Conservation (phyloP, 148 eudicot species). For the Limonium bicolor region DNA sequence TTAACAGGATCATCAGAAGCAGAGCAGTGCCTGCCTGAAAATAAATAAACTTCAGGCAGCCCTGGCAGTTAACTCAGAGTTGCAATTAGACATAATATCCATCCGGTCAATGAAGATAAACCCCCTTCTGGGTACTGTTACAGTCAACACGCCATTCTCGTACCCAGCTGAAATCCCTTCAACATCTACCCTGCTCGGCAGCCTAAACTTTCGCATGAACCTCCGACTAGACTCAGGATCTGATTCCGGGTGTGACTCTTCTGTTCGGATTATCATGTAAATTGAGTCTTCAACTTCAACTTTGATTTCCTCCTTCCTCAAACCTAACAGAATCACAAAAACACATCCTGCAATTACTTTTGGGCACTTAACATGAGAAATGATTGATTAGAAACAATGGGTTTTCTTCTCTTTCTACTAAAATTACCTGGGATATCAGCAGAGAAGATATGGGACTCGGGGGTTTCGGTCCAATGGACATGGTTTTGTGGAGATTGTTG, state of each 20-base stretch:
- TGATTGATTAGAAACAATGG: no score
- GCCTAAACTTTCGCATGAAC: conserved; percentile 53
- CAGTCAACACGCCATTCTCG: conserved; percentile 53
- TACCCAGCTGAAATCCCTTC: conserved; percentile 57
- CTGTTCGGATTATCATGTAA: conserved; percentile 55
- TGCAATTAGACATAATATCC: conserved; percentile 14
- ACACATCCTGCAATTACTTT: background rate
- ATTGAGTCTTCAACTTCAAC: conserved; percentile 67
- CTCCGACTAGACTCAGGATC: conserved; percentile 13
- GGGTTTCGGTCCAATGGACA: conserved; percentile 63
- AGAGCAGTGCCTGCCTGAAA: no score
- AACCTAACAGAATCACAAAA: conserved; percentile 18
- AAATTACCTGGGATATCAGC: conserved; percentile 50
- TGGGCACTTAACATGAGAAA: no score
- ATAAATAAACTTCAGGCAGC: no score
- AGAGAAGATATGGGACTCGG: conserved; percentile 63
- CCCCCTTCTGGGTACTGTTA: conserved; percentile 54
- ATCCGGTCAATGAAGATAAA: conserved; percentile 38
- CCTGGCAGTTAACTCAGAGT: conserved; percentile 23
- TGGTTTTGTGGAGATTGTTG: conserved; percentile 38
- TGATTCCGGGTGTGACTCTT: conserved; percentile 7
- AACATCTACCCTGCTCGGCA: conserved; percentile 38
- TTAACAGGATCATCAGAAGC: no score
- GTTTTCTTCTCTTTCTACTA: no score
- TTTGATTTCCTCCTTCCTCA: conserved; percentile 52